phyloP scores from a whole-genome alignment of 2,329 filamentous ascomycete species.

The Periconia macrospinosa region DNA sequence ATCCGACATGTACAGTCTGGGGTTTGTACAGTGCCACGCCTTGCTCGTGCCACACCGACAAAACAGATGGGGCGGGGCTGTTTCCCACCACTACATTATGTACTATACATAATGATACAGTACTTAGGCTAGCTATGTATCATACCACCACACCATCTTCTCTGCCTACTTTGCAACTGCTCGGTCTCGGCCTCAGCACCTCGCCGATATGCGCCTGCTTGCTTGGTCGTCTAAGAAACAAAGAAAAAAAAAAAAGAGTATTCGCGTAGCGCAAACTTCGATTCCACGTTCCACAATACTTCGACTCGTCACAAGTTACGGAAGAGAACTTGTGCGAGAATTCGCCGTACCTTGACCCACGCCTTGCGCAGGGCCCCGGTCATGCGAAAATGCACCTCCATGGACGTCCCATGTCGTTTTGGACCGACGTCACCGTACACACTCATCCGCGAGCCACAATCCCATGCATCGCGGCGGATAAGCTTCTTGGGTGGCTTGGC shows the following conservation, averaged over 20 bases:
- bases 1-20: background rate
- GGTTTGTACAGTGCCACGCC: background rate
- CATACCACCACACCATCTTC: background rate
- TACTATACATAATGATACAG: too few relatives aligned
- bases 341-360: background rate
- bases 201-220: background rate
- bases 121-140: too few relatives aligned
- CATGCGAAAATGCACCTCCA: background rate
- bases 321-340: too few relatives aligned
- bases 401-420: background rate
- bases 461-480: background rate
- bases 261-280: too few relatives aligned
- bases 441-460: too few relatives aligned
- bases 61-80: background rate
- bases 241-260: too few relatives aligned
- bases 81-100: too few relatives aligned
- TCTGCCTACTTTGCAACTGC: background rate
- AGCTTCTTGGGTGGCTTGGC: background rate
- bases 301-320: too few relatives aligned
- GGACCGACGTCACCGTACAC: background rate
- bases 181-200: background rate
- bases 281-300: too few relatives aligned
- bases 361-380: background rate
- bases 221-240: too few relatives aligned
- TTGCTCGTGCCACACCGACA: background rate